phyloP scores from a whole-genome alignment of 148 eudicot genomes.

The Camellia japonica region DNA sequence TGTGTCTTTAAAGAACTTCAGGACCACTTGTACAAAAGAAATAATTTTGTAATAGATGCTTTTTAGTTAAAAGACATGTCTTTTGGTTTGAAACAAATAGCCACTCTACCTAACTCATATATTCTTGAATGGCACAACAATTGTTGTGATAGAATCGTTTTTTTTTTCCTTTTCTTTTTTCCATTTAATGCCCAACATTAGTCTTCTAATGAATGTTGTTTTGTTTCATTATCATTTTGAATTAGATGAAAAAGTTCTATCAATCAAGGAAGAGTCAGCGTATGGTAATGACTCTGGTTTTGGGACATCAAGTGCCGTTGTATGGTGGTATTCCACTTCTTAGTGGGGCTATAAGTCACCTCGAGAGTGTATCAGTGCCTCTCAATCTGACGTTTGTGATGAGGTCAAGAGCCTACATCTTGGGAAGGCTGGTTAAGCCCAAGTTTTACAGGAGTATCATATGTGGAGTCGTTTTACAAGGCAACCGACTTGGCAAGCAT shows the following conservation, averaged over 20 bases:
- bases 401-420: constrained; percentile 68
- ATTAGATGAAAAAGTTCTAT: constrained; percentile 68
- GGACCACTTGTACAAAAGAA: too few species aligned
- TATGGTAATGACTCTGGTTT: constrained; percentile 34
- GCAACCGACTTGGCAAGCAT: constrained; percentile 54
- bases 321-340: constrained; percentile 60
- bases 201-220: background rate
- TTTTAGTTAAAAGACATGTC: too few species aligned
- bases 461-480: constrained; percentile 52
- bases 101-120: too few species aligned
- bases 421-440: constrained; percentile 75
- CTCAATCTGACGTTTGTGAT: constrained; percentile 68
- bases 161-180: background rate
- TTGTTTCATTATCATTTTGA: background rate
- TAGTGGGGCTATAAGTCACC: constrained; percentile 27
- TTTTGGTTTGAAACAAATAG: too few species aligned
- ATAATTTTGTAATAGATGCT: too few species aligned
- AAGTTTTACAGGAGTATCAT: constrained; percentile 50
- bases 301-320: constrained; percentile 56
- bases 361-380: constrained; percentile 38
- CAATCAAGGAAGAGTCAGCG: constrained; percentile 63
- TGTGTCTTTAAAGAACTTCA: too few species aligned
- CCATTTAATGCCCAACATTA: background rate
- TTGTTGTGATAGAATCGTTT: too few species aligned
- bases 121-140: too few species aligned